These are phyloP conservation scores for Zoysia matrella DNA, from an alignment of 202 grass and related monocot genomes.

Conservation along the genomic window DNA sequence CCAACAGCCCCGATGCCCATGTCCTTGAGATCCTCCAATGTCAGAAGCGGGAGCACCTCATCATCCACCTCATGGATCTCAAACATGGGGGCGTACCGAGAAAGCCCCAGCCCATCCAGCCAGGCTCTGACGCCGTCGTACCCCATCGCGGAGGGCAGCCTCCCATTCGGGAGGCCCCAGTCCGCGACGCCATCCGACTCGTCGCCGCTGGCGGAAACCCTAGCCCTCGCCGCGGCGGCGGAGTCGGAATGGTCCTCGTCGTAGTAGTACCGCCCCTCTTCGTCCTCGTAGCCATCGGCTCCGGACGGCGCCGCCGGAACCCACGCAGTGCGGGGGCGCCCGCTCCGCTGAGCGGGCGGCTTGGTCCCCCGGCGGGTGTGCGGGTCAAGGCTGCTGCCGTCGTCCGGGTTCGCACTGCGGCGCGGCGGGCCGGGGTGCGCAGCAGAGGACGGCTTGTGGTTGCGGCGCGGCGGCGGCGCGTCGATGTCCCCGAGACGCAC, in stretches of 20 bases:
- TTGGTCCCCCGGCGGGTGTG: conserved; percentile 49
- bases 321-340: conserved; percentile 58
- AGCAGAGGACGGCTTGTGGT: conserved; percentile 43
- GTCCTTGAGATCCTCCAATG: conserved; percentile 91
- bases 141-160: conserved; percentile 35
- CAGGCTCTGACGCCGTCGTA: conserved; percentile 62
- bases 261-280: conserved; percentile 62
- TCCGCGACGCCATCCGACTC: conserved; percentile 71
- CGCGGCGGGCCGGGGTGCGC: conserved; percentile 42
- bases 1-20: conserved; percentile 95
- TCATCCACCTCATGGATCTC: conserved; percentile 95
- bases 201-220: conserved; percentile 69
- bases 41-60: conserved; percentile 77
- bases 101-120: conserved; percentile 68
- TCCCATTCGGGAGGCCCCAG: conserved; percentile 68
- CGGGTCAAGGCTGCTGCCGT: background rate
- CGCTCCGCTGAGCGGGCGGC: conserved; percentile 33
- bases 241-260: conserved; percentile 65
- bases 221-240: conserved; percentile 53
- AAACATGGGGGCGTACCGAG: conserved; percentile 71
- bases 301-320: conserved; percentile 33
- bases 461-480: conserved; percentile 50
- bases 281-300: conserved; percentile 54
- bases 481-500: conserved; percentile 94
- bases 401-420: conserved; percentile 45